Base-by-base conservation (phyloP, 2,329 filamentous ascomycete genomes). In the Knufia fluminis region DNA sequence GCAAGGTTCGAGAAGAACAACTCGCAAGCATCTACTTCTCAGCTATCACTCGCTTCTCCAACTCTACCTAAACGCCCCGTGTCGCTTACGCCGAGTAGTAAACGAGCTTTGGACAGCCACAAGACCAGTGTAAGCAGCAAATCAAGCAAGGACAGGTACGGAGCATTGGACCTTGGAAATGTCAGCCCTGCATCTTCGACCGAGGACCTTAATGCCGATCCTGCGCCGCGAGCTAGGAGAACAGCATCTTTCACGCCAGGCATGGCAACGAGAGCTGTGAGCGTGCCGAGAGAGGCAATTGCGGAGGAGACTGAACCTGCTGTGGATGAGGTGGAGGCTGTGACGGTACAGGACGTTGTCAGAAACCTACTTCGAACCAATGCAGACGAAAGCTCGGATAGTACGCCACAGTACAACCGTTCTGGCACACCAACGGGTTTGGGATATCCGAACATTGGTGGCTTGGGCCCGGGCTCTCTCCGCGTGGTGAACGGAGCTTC, bases 401-500 rank as follows among this genome's bases (percentile, higher is more conserved):
- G 52, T 32, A 52, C 58, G 3, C 50, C 48, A 36, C 54, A 49
- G 24, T 39, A 47, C n/a, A 50, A 49, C 2, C 47, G 59, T n/a
- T 47, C 52, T 14, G 56, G 49, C 9, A 59, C 57, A 16, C 59
- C 59, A 24, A 46, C 50, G 33, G 52, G 55, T 31, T 49, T 60
- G 14, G 53, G 54, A 16, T 59, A 57, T 45, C 51, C 54, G 24
- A 53, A 59, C 28, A 49, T 60, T 20, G 59, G 50, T 6, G 42
- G 52, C 4, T 36, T 60, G 10, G 48, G 50, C 28, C 51, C 54
- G 19, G 57, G 57, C 4, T 55, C 54, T 20, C 46, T 60, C 22
- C 56, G 54, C n/a, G 53, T 60, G 26, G 52, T 56, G 45, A 60
- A 60, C 42, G 59, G 59, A 22, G 49, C 55, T 28, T 52, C 57